These are phyloP conservation scores for Jatropha podagrica DNA, from an alignment of 441 rosid species.

Conservation along the genomic window DNA sequence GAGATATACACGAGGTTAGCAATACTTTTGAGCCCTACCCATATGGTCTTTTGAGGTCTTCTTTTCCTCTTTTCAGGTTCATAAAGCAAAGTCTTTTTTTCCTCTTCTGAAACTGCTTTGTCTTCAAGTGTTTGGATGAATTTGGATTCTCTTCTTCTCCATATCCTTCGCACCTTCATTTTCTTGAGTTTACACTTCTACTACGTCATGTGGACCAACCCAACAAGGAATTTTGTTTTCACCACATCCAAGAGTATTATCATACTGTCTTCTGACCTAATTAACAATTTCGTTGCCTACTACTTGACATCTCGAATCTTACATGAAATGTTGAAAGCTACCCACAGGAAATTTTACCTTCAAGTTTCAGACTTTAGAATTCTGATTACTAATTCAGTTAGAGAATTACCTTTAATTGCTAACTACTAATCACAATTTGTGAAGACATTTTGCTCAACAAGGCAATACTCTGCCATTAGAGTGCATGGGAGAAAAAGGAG, in stretches of 20 bases:
- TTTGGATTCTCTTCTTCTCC: conserved; percentile 35
- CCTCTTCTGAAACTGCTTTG: conserved; percentile 40
- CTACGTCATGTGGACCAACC: conserved; percentile 14
- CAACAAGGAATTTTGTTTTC: background rate
- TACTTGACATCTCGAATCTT: background rate
- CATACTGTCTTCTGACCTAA: background rate
- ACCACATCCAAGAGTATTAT: too few relatives aligned
- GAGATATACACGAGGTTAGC: conserved; percentile 10
- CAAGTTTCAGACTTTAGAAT: background rate
- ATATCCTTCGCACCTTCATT: conserved; percentile 12
- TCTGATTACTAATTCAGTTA: too few relatives aligned
- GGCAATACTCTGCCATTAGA: background rate
- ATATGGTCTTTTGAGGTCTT: conserved; percentile 2
- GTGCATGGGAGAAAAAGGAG: too few relatives aligned
- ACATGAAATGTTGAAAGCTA: background rate
- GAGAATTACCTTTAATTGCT: background rate
- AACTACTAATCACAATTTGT: background rate
- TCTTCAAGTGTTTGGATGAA: conserved; percentile 39
- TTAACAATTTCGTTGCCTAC: background rate
- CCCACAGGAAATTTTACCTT: background rate
- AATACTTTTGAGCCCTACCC: conserved; percentile 9
- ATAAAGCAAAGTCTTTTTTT: conserved; percentile 31
- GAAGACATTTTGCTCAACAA: background rate
- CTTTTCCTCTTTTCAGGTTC: conserved; percentile 24
- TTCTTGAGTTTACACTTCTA: conserved; percentile 15